Conservation (phyloP, 345 rosid genomes). For the Eucalyptus cloeziana region DNA sequence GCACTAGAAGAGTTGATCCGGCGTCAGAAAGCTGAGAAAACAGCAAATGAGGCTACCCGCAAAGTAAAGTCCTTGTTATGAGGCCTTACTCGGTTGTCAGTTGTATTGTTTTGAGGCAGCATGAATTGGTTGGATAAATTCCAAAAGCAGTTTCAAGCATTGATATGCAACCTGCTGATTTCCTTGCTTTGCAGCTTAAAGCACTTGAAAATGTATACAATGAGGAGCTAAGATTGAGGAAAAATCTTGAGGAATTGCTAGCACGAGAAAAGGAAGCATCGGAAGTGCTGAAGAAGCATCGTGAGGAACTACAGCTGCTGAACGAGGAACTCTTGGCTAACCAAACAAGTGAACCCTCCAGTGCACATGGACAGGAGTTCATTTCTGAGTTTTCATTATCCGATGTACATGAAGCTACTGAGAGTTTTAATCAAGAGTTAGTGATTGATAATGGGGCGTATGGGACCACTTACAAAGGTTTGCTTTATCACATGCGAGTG, state of each 20-base stretch:
- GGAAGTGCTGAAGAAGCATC: slow-evolving; percentile 2
- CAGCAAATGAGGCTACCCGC: slow-evolving; percentile 58
- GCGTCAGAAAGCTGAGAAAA: slow-evolving; percentile 63
- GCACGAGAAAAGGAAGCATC: background rate
- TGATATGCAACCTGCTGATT: background rate
- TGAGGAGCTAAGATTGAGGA: slow-evolving; percentile 1
- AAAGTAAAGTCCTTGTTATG: slow-evolving; percentile 25
- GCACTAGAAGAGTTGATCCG: slow-evolving; percentile 47
- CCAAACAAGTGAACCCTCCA: slow-evolving; percentile 8
- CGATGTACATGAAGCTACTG: slow-evolving; percentile 25
- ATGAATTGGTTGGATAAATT: background rate
- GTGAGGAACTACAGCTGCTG: slow-evolving; percentile 9
- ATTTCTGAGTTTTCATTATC: slow-evolving; percentile 5
- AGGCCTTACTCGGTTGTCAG: background rate
- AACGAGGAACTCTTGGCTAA: slow-evolving; percentile 9
- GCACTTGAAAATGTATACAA: background rate
- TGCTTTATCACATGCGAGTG: slow-evolving; percentile 18
- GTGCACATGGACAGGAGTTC: background rate
- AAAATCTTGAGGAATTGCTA: slow-evolving; percentile 17
- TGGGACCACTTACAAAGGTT: slow-evolving; percentile 20
- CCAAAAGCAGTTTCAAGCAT: background rate
- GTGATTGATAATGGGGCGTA: slow-evolving; percentile 15
- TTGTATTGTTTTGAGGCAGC: background rate
- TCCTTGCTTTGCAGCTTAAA: background rate
- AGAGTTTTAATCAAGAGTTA: slow-evolving; percentile 3